These are phyloP conservation scores for Colletotrichum sp. DNA, from an alignment of 2,329 filamentous ascomycete genomes.

Conservation along the genomic window DNA sequence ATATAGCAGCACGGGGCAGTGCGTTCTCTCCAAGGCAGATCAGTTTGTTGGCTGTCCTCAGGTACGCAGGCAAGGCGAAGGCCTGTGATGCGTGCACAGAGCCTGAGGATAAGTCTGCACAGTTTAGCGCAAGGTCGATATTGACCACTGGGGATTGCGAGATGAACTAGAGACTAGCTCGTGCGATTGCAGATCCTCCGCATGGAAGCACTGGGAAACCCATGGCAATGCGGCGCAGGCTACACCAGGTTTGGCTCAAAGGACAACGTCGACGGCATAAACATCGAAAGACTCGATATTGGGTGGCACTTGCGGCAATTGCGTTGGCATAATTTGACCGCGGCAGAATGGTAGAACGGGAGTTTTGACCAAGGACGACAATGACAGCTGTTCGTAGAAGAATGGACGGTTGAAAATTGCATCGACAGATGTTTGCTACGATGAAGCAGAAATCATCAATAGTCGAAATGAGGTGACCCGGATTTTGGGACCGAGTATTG, in stretches of 20 bases:
- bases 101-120: background rate
- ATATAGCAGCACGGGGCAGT: background rate
- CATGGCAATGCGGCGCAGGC: background rate
- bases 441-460: background rate
- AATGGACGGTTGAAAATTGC: background rate
- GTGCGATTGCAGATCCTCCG: slow-evolving; percentile 5
- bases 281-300: background rate
- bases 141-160: background rate
- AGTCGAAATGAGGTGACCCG: background rate
- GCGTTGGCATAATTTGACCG: background rate
- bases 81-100: background rate
- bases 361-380: background rate
- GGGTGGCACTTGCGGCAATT: background rate
- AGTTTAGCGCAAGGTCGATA: background rate
- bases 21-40: background rate
- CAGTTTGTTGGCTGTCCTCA: background rate
- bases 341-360: background rate
- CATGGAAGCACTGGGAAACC: background rate
- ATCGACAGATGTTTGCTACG: background rate
- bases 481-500: background rate
- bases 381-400: background rate
- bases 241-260: background rate
- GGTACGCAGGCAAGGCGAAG: background rate
- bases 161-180: background rate
- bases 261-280: background rate